These are phyloP conservation scores for Guyanaporus albipodus DNA, from an alignment of 768 basidiomycete species.

Conservation along the genomic window DNA sequence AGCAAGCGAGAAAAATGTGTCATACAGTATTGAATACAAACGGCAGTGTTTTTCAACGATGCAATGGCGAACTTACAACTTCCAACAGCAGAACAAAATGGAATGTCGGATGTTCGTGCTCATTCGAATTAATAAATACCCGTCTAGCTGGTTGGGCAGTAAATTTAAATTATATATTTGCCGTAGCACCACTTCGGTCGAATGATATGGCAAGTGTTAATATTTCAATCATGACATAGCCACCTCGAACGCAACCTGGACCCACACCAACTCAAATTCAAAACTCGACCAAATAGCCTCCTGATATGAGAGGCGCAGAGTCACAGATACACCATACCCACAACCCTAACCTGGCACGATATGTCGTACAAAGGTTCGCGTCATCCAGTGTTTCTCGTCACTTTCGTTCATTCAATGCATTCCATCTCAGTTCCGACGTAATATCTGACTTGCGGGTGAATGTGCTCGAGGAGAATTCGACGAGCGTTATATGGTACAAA, in stretches of 20 bases:
- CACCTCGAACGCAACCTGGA: slow-evolving; percentile 2
- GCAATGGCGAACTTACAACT: too few species aligned
- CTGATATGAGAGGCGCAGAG: not conserved
- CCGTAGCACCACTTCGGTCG: too few species aligned
- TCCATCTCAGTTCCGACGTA: slow-evolving; percentile 61
- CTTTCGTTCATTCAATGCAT: not conserved
- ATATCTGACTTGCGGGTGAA: slow-evolving; percentile 66
- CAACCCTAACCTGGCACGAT: slow-evolving; percentile 30
- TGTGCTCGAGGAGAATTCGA: slow-evolving; percentile 53
- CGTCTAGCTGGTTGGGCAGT: too few species aligned
- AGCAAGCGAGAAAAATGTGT: too few species aligned
- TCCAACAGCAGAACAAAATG: too few species aligned
- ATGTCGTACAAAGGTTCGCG: slow-evolving; percentile 30
- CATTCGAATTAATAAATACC: too few species aligned
- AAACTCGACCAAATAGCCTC: slow-evolving; percentile 6
- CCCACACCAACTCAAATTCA: not conserved
- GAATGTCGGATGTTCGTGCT: too few species aligned
- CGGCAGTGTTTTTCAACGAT: too few species aligned
- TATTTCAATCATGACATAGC: slow-evolving; percentile 18
- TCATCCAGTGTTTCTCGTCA: not conserved
- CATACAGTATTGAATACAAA: too few species aligned
- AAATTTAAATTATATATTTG: too few species aligned
- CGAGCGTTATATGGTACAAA: slow-evolving; percentile 70
- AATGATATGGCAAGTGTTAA: too few species aligned
- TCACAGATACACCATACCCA: slow-evolving; percentile 20